Evolutionary conservation across 2,329 filamentous ascomycete genomes (phyloP).

Genomic region (Aspergillus floridensis): DNA sequence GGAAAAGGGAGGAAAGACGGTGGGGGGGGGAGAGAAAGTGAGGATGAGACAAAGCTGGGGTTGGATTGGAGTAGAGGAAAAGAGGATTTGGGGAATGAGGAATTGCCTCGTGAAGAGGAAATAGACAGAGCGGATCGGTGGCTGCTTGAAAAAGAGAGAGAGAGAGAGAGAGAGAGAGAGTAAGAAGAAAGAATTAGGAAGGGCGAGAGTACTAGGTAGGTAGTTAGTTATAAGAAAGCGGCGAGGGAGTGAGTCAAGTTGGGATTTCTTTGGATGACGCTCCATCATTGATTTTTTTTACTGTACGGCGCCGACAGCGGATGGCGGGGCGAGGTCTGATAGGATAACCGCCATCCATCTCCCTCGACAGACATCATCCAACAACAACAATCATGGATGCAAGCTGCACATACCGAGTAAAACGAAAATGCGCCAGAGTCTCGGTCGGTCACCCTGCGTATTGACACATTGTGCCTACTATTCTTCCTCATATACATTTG

Average conservation of each 20-base stretch:
- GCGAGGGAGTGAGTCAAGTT: constrained; percentile 12
- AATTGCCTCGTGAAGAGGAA: background rate
- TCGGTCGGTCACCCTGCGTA: no score
- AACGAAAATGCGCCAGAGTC: no score
- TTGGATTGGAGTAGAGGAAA: background rate
- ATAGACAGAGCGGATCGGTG: background rate
- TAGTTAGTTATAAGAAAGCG: background rate
- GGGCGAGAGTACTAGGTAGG: constrained; percentile 2
- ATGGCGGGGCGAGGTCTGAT: constrained; percentile 7
- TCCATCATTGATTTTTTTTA: background rate
- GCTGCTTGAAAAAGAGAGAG: background rate
- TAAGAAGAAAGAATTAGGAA: background rate
- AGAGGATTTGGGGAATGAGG: background rate
- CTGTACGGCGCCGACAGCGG: constrained; percentile 18
- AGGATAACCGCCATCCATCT: background rate
- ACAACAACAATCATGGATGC: no score
- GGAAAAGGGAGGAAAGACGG: constrained; percentile 7
- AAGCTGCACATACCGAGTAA: no score
- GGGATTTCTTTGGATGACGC: constrained; percentile 6
- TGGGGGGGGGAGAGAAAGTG: constrained; percentile 1
- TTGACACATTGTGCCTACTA: no score
- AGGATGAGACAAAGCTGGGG: background rate
- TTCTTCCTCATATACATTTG: no score
- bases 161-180: no score
- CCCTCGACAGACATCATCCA: no score